Percentiles rank a stretch among this genome's conserved stretches.
Evolutionary conservation across 768 basidiomycete genomes (phyloP).

Genomic region (Lactarius psammicola): DNA sequence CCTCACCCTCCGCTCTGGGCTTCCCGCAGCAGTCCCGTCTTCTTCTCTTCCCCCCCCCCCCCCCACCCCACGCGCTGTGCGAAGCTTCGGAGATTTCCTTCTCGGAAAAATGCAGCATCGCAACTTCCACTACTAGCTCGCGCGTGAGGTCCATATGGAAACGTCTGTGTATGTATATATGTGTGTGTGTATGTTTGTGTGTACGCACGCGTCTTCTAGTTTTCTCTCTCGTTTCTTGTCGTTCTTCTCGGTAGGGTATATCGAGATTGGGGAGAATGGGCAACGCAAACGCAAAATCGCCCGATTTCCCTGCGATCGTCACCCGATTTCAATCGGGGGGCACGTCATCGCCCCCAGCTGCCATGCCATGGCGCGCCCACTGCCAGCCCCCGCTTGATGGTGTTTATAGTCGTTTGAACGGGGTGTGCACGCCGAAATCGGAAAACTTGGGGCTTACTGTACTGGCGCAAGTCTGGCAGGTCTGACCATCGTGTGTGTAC

Average conservation of each 20-base stretch:
- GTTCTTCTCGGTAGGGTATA: conserved; percentile 8
- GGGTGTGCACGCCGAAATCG: neutral
- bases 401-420: neutral
- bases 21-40: neutral
- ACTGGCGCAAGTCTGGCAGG: neutral
- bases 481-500: neutral
- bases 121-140: neutral
- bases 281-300: conserved; percentile 25
- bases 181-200: neutral
- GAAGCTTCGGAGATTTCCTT: neutral
- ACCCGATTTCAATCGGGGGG: conserved; percentile 24
- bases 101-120: neutral
- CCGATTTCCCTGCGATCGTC: conserved; percentile 27
- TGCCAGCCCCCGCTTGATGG: neutral
- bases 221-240: neutral
- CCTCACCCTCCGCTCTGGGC: neutral
- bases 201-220: neutral
- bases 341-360: neutral
- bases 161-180: neutral
- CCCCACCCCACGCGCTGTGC: neutral
- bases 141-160: neutral
- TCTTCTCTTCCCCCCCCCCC: neutral
- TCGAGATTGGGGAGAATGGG: conserved; percentile 21
- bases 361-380: neutral
- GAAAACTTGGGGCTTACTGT: neutral